Conservation (phyloP, 108 stramenopile genomes). For the Aurantiochytrium sp. region DNA sequence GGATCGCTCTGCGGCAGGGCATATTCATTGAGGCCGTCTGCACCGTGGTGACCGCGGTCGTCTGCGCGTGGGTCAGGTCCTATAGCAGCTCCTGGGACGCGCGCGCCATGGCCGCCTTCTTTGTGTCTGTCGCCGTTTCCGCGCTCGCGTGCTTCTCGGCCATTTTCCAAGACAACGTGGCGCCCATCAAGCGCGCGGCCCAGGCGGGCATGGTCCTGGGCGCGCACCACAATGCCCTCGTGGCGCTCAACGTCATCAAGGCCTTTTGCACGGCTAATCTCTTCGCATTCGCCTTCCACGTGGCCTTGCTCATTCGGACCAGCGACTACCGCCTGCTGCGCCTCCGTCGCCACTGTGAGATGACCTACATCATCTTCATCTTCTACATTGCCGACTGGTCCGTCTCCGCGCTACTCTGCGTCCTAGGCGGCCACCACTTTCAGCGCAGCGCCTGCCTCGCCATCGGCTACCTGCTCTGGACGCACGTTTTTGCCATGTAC, state of each 20-base stretch:
- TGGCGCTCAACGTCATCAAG: conserved; percentile 3
- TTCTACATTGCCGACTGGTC: not conserved
- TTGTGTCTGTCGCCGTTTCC: not conserved
- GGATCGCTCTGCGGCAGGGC: not conserved
- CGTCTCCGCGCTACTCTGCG: not conserved
- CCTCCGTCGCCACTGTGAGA: not conserved
- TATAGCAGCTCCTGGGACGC: conserved; percentile 13
- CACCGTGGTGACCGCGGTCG: not conserved
- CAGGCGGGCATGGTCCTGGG: conserved; percentile 17
- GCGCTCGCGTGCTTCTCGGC: not conserved
- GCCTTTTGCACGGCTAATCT: not conserved
- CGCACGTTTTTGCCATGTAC: conserved; percentile 30
- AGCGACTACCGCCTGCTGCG: not conserved
- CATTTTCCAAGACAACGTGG: not conserved
- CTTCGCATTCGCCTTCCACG: not conserved
- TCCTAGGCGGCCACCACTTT: not conserved
- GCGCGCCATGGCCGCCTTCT: conserved; percentile 12
- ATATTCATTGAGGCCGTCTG: not conserved
- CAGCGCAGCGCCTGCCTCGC: not conserved
- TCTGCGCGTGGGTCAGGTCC: conserved; percentile 24
- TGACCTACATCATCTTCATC: not conserved
- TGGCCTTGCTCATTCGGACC: not conserved
- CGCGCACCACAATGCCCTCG: conserved; percentile 23
- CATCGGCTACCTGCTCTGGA: conserved; percentile 4
- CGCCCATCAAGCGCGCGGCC: not conserved